phyloP scores from a whole-genome alignment of 768 basidiomycete genomes.

The Leccinum disarticulatum region DNA sequence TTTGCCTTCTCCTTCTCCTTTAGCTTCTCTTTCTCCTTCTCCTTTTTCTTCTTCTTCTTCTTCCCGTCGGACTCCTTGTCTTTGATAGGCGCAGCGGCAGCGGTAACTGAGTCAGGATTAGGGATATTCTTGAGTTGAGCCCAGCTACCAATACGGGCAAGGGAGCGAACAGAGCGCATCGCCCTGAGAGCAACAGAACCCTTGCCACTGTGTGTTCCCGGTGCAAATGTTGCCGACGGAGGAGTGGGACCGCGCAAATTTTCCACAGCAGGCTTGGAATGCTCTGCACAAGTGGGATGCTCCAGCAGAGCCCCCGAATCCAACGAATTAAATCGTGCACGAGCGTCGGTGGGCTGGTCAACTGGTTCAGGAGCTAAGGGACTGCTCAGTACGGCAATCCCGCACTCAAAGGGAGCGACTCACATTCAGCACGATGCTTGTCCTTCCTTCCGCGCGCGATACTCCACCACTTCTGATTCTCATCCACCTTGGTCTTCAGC shows the following conservation, averaged over 20 bases:
- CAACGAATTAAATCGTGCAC: slow-evolving; percentile 67
- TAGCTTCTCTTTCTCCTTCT: slow-evolving; percentile 35
- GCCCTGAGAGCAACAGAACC: slow-evolving; percentile 77
- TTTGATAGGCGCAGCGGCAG: slow-evolving; percentile 27
- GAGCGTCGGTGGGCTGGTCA: slow-evolving; percentile 29
- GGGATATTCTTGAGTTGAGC: slow-evolving; percentile 51
- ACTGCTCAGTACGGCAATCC: slow-evolving; percentile 4
- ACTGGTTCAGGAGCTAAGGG: slow-evolving; percentile 48
- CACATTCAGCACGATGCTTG: slow-evolving; percentile 38
- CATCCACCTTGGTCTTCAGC: slow-evolving; percentile 43
- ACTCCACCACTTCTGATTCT: slow-evolving; percentile 78
- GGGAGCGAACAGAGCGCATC: slow-evolving; percentile 69
- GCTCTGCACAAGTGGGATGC: slow-evolving; percentile 18
- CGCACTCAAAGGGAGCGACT: background rate
- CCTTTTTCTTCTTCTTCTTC: slow-evolving; percentile 37
- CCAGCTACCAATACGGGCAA: slow-evolving; percentile 75
- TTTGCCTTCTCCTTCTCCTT: slow-evolving; percentile 34
- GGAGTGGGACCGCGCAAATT: slow-evolving; percentile 22
- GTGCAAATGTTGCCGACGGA: slow-evolving; percentile 35
- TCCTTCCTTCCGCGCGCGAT: slow-evolving; percentile 65
- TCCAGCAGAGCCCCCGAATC: slow-evolving; percentile 41
- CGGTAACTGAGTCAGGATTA: slow-evolving; percentile 29
- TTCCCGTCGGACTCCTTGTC: slow-evolving; percentile 33
- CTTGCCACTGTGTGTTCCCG: slow-evolving; percentile 31
- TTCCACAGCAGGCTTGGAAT: slow-evolving; percentile 13